These are phyloP conservation scores for Nitzschia sp. DNA, from an alignment of 108 stramenopile species.

Conservation along the genomic window DNA sequence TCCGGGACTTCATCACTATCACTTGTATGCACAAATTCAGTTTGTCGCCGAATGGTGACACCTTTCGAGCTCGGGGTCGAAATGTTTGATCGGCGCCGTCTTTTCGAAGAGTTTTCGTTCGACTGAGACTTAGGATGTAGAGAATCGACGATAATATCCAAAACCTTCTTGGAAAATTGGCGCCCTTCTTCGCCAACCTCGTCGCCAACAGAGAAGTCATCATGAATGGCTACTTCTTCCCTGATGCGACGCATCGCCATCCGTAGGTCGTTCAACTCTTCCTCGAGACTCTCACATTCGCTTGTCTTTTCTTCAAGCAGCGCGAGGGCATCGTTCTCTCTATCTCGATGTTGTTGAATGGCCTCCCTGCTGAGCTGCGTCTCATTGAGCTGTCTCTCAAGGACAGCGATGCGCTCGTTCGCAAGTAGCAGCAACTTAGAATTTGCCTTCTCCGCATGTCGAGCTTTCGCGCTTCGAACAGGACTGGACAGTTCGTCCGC, in stretches of 20 bases:
- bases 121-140: constrained; percentile 20
- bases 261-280: constrained; percentile 26
- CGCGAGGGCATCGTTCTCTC: constrained; percentile 24
- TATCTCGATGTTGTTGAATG: constrained; percentile 32
- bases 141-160: constrained; percentile 15
- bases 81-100: background rate
- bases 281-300: constrained; percentile 37
- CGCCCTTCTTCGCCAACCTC: background rate
- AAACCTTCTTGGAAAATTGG: background rate
- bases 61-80: constrained; percentile 6
- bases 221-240: constrained; percentile 17
- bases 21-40: constrained; percentile 15
- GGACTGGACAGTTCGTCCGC: background rate
- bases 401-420: constrained; percentile 53
- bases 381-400: constrained; percentile 54
- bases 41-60: background rate
- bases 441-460: constrained; percentile 21
- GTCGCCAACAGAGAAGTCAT: background rate
- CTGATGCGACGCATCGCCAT: constrained; percentile 38
- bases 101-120: background rate
- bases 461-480: background rate
- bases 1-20: constrained; percentile 53
- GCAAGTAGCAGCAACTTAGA: constrained; percentile 50
- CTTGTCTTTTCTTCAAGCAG: constrained; percentile 23
- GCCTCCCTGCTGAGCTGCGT: constrained; percentile 29